Evolutionary conservation across 1,284 basidiomycete genomes (phyloP).

Genomic region (Trametes hirsuta): DNA sequence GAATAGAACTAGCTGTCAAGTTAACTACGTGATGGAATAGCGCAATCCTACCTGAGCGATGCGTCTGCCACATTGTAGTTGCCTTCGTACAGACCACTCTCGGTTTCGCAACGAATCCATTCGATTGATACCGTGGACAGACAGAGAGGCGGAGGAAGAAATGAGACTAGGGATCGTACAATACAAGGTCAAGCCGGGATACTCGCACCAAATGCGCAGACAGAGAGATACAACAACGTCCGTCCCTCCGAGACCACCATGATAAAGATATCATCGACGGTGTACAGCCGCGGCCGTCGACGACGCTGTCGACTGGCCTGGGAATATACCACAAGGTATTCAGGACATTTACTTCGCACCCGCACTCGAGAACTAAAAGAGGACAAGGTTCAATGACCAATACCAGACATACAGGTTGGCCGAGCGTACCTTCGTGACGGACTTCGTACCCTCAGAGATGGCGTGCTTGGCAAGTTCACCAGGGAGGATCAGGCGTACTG

Average conservation of each 20-base stretch:
- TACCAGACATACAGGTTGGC: not conserved
- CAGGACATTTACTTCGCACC: slow-evolving; percentile 50
- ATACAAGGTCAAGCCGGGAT: slow-evolving; percentile 20
- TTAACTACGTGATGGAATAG: no score
- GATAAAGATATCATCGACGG: not conserved
- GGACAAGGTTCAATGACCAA: not conserved
- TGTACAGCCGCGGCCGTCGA: not conserved
- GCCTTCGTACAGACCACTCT: not conserved
- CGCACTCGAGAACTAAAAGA: slow-evolving; percentile 63
- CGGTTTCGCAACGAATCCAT: slow-evolving; percentile 5
- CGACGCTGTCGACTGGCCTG: not conserved
- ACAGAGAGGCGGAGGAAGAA: slow-evolving; percentile 5
- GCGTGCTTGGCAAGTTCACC: slow-evolving; percentile 85
- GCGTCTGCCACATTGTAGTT: no score
- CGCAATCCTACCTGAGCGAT: no score
- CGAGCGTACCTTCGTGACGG: slow-evolving; percentile 39
- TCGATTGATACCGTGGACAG: slow-evolving; percentile 17
- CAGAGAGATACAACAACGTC: slow-evolving; percentile 23
- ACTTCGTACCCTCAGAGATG: slow-evolving; percentile 78
- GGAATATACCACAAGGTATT: not conserved
- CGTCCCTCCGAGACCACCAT: slow-evolving; percentile 2
- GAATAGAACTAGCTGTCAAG: no score
- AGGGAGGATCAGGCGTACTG: slow-evolving; percentile 89
- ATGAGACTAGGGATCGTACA: slow-evolving; percentile 23
- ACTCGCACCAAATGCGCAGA: slow-evolving; percentile 13